Percentiles rank a stretch among this genome's conserved stretches.
These are phyloP conservation scores for Lichtheimia ramosa DNA, from an alignment of 371 early-diverging fungal genomes.

Conservation along the genomic window DNA sequence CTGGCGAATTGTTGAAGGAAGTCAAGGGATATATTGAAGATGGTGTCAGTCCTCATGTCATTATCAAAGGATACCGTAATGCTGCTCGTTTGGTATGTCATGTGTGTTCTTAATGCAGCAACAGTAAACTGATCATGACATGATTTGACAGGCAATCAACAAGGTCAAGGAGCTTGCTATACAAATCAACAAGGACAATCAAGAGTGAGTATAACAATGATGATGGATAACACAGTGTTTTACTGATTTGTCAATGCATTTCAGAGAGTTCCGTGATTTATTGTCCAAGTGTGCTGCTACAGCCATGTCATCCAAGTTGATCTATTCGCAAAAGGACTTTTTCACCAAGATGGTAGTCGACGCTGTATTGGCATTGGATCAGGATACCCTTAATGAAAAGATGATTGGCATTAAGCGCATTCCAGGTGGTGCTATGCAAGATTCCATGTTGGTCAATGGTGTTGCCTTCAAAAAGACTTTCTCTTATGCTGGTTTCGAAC, in stretches of 20 bases:
- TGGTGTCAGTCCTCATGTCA: slow-evolving; percentile 92
- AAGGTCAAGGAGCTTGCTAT: slow-evolving; percentile 88
- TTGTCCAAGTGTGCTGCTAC: slow-evolving; percentile 97
- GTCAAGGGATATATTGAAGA: slow-evolving; percentile 95
- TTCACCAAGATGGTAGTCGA: slow-evolving; percentile 99
- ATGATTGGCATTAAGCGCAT: slow-evolving; percentile 99
- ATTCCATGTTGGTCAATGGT: slow-evolving; percentile 95
- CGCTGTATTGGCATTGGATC: slow-evolving; percentile 92
- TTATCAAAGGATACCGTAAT: slow-evolving; percentile 92
- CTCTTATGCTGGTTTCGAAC: slow-evolving; percentile 99
- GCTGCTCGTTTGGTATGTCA: slow-evolving; percentile 72
- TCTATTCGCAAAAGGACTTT: slow-evolving; percentile 96
- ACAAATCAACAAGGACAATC: slow-evolving; percentile 72
- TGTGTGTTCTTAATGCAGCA: background rate
- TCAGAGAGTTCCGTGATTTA: slow-evolving; percentile 83
- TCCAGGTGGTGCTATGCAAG: slow-evolving; percentile 98
- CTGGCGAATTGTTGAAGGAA: slow-evolving; percentile 95
- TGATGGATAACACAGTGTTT: background rate
- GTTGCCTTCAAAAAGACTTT: slow-evolving; percentile 99
- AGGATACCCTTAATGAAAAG: slow-evolving; percentile 88
- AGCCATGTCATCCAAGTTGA: slow-evolving; percentile 98
- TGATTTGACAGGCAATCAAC: slow-evolving; percentile 64
- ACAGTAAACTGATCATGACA: background rate
- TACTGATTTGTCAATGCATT: background rate
- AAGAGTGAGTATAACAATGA: slow-evolving; percentile 51